These are phyloP conservation scores for Fusarium neocosmosporiellum DNA, from an alignment of 2,329 filamentous ascomycete genomes.

Conservation along the genomic window DNA sequence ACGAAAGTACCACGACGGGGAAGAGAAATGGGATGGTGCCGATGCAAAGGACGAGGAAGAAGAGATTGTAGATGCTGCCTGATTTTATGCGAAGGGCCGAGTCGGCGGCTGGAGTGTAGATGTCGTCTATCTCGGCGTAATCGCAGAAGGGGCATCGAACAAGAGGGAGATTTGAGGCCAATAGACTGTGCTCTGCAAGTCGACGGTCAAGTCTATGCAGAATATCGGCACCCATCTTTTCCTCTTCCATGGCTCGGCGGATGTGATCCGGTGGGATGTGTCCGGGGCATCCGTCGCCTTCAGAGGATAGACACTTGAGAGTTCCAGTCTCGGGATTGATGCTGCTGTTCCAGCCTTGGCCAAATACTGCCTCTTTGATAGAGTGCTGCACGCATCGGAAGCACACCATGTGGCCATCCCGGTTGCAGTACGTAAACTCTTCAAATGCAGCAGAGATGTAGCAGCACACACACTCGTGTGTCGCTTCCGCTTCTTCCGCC, in stretches of 20 bases:
- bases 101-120: slow-evolving; percentile 70
- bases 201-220: slow-evolving; percentile 82
- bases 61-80: slow-evolving; percentile 59
- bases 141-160: slow-evolving; percentile 90
- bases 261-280: slow-evolving; percentile 77
- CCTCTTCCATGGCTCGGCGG: slow-evolving; percentile 75
- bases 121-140: slow-evolving; percentile 89
- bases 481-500: slow-evolving; percentile 66
- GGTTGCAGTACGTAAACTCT: slow-evolving; percentile 77
- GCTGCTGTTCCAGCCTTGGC: slow-evolving; percentile 88
- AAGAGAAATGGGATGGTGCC: slow-evolving; percentile 67
- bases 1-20: slow-evolving; percentile 60
- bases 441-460: slow-evolving; percentile 78
- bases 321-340: slow-evolving; percentile 79
- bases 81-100: slow-evolving; percentile 67
- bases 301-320: slow-evolving; percentile 84
- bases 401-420: slow-evolving; percentile 78
- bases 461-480: slow-evolving; percentile 82
- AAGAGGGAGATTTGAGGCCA: slow-evolving; percentile 79
- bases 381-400: slow-evolving; percentile 85
- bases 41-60: slow-evolving; percentile 64
- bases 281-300: slow-evolving; percentile 77
- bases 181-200: slow-evolving; percentile 79
- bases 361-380: slow-evolving; percentile 88
- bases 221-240: slow-evolving; percentile 76